These are phyloP conservation scores for Centella asiatica DNA, from an alignment of 129 eudicot genomes.

Conservation along the genomic window DNA sequence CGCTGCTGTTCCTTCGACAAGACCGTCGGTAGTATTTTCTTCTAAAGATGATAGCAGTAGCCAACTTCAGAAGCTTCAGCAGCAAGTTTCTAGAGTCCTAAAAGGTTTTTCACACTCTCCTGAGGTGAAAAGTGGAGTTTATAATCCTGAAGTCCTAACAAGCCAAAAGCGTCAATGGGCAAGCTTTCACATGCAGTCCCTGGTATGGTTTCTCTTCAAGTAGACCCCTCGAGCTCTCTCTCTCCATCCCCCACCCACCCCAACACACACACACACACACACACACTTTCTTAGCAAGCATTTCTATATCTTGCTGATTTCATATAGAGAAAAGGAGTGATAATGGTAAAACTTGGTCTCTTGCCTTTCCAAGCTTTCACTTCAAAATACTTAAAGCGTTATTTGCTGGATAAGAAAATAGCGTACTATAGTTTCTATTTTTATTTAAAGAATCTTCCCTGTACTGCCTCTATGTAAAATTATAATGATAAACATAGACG, in stretches of 20 bases:
- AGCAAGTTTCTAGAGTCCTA: slow-evolving; percentile 60
- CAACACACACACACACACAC: too few species aligned
- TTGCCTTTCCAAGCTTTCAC: too few species aligned
- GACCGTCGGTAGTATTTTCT: slow-evolving; percentile 78
- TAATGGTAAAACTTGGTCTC: too few species aligned
- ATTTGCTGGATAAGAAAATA: too few species aligned
- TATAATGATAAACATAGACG: too few species aligned
- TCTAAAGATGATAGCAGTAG: slow-evolving; percentile 67
- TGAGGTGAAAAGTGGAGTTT: slow-evolving; percentile 49
- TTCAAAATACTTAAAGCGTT: too few species aligned
- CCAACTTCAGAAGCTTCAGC: slow-evolving; percentile 74
- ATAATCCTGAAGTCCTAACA: slow-evolving; percentile 95
- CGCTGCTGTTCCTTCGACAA: slow-evolving; percentile 60
- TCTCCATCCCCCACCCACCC: not conserved
- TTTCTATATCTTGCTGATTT: too few species aligned
- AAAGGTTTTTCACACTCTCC: slow-evolving; percentile 75
- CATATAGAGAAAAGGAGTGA: too few species aligned
- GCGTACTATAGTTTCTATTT: too few species aligned
- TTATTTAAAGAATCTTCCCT: too few species aligned
- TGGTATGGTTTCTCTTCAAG: slow-evolving; percentile 39
- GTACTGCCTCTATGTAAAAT: too few species aligned
- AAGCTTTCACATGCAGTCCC: slow-evolving; percentile 68
- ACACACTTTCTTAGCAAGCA: too few species aligned
- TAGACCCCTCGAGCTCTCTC: not conserved
- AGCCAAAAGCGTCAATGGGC: slow-evolving; percentile 99